Evolutionary conservation across 1,284 basidiomycete species (phyloP), one percentile per base, ranked within the genome.

Genomic region (Ceratobasidium sp.): DNA sequence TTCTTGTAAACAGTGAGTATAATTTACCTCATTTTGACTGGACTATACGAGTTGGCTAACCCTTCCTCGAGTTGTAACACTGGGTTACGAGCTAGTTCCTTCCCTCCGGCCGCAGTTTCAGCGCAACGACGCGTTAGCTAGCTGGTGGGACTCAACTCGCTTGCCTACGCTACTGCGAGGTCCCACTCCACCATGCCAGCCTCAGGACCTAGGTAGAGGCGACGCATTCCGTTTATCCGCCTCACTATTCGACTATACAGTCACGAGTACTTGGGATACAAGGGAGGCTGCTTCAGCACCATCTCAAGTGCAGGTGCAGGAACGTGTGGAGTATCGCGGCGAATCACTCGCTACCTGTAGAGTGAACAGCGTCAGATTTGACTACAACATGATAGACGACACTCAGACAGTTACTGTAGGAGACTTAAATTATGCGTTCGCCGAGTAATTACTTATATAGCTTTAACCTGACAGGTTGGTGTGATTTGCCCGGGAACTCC

Each of bases 61-160:
- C 26, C 41, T 23, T 8, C 16, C 23, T 8, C 32, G 13, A 70
- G 67, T 70, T 16, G 67, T 21, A 21, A 38, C 35, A 0, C 23
- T 59, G 16, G 67, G 67, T n/a, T 70, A 18, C 23, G 67, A 70
- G 43, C n/a, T 70, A 18, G 67, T 70, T 18, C 54, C 67, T n/a
- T 47, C 67, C 2, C 55, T 58, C 26, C 67, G 47, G 14, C 30
- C 67, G 14, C 35, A 13, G 5, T 59, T 58, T 26, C 30, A 35
- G 8, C 43, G 38, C 30, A 28, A 57, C 28, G 30, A 50, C 3
- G 47, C 54, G n/a, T 14, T 58, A 8, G 13, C 26, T 2, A 9
- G 47, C 8, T 43, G 55, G 16, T 70, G 66, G 66, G 54, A 44
- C 41, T 38, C 52, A 13, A 18, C 5, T 14, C 66, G 52, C 21